Evolutionary conservation across 2,329 filamentous ascomycete species (phyloP), one percentile per base, ranked within the genome.

Genomic region (Colletotrichum tabaci): DNA sequence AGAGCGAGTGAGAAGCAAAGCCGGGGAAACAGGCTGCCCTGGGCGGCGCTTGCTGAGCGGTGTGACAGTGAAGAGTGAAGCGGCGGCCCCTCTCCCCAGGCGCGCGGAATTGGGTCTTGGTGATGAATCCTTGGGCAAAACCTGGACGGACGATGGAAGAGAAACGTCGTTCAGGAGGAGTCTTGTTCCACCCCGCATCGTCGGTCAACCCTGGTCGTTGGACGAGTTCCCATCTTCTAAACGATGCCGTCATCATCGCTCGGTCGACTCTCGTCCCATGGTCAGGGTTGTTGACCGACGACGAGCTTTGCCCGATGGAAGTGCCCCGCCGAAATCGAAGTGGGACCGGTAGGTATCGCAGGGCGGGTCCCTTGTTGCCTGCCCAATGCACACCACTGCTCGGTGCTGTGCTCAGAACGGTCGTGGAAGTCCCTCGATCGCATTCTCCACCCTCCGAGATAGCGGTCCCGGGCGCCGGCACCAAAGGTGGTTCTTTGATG

Each of bases 391-490:
- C 30, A 35, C 30, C 30, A 35, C 30, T 35, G 30, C 30, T 35
- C 8, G 30, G 30, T 49, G 46, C 15, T 53, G 46, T 60, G 53
- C 58, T 40, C 47, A 35, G 40, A 23, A 52, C 60, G 40, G 52
- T 44, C 47, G 47, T 47, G 21, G 30, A 40, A 42, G 44, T 18
- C 53, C 26, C 70, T 72, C 66, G 70, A 71, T 66, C 61, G 53
- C 70, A 55, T 61, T 66, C 70, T 47, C 70, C 61, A 71, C 66
- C 61, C 49, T 61, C 55, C 55, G 49, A 66, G 66, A 66, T 66
- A 46, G 66, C 67, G 70, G 70, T 67, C 65, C 70, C 66, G 70
- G 70, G 57, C 66, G 26, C 53, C 56, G 42, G 46, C 70, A 71
- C 61, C 49, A 61, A 49, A 46, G 49, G 55, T 35, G 30, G 21